Conservation (phyloP, 495 filamentous ascomycete species). For the Neurospora sp. region DNA sequence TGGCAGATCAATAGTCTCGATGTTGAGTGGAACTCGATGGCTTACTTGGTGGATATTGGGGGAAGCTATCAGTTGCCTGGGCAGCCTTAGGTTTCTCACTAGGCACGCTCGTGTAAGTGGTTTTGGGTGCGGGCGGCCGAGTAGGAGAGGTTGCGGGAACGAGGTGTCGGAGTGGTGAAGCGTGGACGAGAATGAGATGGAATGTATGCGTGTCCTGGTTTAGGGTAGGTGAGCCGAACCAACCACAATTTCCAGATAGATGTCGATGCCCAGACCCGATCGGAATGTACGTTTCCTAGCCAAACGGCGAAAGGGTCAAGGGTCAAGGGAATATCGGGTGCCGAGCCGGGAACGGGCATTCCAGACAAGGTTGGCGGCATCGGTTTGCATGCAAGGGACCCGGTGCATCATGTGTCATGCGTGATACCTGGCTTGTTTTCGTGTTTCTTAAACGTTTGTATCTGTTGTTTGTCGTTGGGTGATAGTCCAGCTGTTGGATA, state of each 20-base stretch:
- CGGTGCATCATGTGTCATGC: background rate
- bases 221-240: background rate
- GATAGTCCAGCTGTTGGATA: background rate
- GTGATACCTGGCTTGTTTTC: background rate
- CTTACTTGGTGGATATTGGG: constrained; percentile 17
- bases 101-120: no score
- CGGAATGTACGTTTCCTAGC: background rate
- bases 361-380: background rate
- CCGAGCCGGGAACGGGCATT: background rate
- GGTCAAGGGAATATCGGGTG: background rate
- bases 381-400: background rate
- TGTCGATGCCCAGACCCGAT: background rate
- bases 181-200: background rate
- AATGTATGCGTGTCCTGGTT: background rate
- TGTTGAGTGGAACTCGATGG: constrained; percentile 24
- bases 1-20: constrained; percentile 23
- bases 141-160: no score
- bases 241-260: background rate
- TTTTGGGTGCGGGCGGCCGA: no score
- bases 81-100: background rate
- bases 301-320: background rate
- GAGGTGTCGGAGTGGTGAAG: background rate
- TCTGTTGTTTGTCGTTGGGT: background rate
- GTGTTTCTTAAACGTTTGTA: background rate
- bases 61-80: constrained; percentile 10